Evolutionary conservation across 805 yeast species (phyloP).

Genomic region (Lipomyces kockii): DNA sequence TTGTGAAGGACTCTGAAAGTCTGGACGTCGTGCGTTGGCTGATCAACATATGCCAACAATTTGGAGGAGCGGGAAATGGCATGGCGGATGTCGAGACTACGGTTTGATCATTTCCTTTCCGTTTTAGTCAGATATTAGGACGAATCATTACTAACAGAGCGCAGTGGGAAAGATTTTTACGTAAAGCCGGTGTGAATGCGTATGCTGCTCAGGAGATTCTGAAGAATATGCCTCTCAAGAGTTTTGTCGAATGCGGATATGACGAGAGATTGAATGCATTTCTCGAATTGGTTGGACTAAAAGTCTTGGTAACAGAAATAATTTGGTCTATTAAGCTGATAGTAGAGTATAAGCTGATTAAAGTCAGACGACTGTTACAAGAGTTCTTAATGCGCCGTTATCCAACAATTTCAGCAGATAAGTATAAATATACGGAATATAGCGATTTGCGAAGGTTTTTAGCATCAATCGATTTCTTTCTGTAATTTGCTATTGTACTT

Average conservation of each 20-base stretch:
- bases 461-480: background rate
- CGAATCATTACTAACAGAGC: background rate
- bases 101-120: constrained; percentile 9
- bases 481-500: background rate
- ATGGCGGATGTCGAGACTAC: constrained; percentile 28
- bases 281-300: constrained; percentile 13
- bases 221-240: constrained; percentile 4
- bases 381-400: constrained; percentile 7
- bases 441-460: no score
- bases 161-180: constrained; percentile 28
- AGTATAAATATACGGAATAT: background rate
- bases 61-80: constrained; percentile 24
- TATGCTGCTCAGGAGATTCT: constrained; percentile 27
- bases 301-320: constrained; percentile 17
- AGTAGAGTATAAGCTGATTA: background rate
- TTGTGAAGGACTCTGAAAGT: background rate
- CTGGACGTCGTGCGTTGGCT: constrained; percentile 10
- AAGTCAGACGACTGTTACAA: background rate
- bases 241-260: constrained; percentile 10
- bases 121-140: background rate
- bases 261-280: constrained; percentile 13
- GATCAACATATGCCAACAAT: constrained; percentile 5
- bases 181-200: constrained; percentile 19
- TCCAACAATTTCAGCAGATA: background rate
- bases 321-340: background rate